phyloP scores from a whole-genome alignment of 768 basidiomycete species.

The Phlegmacium glaucopus region DNA sequence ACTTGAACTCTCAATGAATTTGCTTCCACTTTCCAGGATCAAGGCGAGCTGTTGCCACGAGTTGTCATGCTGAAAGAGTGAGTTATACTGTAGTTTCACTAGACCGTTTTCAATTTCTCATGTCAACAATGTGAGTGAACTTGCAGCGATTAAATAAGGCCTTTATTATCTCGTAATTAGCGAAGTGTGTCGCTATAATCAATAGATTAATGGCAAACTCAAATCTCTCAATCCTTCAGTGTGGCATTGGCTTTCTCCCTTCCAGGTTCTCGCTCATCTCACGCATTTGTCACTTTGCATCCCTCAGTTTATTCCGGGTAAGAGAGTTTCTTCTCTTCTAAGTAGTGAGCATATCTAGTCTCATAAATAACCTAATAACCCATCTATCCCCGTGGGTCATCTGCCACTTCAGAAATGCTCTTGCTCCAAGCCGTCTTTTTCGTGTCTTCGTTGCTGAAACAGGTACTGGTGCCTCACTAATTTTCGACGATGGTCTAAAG shows the following conservation, averaged over 20 bases:
- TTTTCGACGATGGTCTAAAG: slow-evolving; percentile 42
- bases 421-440: slow-evolving; percentile 47
- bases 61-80: slow-evolving; percentile 60
- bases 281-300: slow-evolving; percentile 70
- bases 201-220: slow-evolving; percentile 9
- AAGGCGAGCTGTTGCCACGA: slow-evolving; percentile 78
- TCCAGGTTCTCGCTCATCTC: slow-evolving; percentile 61
- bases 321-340: slow-evolving; percentile 4
- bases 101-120: neutral
- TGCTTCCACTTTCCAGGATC: slow-evolving; percentile 44
- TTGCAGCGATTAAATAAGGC: slow-evolving; percentile 50
- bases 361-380: slow-evolving; percentile 40
- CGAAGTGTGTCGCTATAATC: slow-evolving; percentile 40
- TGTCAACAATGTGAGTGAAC: slow-evolving; percentile 43
- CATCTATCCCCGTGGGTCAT: slow-evolving; percentile 57
- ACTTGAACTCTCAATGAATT: neutral
- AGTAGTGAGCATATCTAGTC: no score
- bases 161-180: slow-evolving; percentile 60
- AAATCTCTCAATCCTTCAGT: slow-evolving; percentile 23
- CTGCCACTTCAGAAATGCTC: slow-evolving; percentile 57
- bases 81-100: slow-evolving; percentile 19
- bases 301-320: slow-evolving; percentile 57
- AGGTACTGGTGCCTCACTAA: slow-evolving; percentile 36
- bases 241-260: slow-evolving; percentile 55
- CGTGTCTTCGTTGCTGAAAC: slow-evolving; percentile 55